Evolutionary conservation across 768 basidiomycete species (phyloP).

Genomic region (Hericium coralloides): DNA sequence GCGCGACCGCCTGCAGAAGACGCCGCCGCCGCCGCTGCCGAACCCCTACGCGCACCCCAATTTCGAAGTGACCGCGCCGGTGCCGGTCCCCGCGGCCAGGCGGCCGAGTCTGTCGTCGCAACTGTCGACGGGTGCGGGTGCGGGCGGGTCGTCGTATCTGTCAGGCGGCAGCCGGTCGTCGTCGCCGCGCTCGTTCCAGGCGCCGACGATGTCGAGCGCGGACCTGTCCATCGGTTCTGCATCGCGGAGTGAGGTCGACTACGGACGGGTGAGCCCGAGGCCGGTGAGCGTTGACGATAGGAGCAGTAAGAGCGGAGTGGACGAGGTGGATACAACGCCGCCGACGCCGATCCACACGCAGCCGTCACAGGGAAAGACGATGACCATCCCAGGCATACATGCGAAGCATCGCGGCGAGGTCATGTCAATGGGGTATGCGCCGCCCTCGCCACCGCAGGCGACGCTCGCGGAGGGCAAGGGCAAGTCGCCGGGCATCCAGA

Average conservation of each 20-base stretch:
- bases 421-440: conserved; percentile 76
- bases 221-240: neutral
- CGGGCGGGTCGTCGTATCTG: conserved; percentile 15
- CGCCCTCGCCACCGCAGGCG: conserved; percentile 32
- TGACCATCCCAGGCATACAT: conserved; percentile 86
- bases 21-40: conserved; percentile 5
- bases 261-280: neutral
- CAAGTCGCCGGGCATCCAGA: neutral
- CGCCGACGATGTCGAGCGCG: neutral
- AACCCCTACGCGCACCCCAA: neutral
- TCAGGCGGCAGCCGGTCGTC: conserved; percentile 21
- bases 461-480: conserved; percentile 20
- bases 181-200: neutral
- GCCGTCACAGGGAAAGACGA: conserved; percentile 62
- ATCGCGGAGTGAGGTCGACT: neutral
- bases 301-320: neutral
- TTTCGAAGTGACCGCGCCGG: conserved; percentile 16
- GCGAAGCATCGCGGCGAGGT: conserved; percentile 78
- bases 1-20: conserved; percentile 25
- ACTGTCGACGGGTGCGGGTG: conserved; percentile 6
- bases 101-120: conserved; percentile 19
- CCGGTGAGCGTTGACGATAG: neutral
- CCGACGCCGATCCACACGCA: conserved; percentile 59
- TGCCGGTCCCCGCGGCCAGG: conserved; percentile 18
- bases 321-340: conserved; percentile 9